phyloP scores from a whole-genome alignment of 1,284 basidiomycete genomes.

The Naganishia liquefaciens region DNA sequence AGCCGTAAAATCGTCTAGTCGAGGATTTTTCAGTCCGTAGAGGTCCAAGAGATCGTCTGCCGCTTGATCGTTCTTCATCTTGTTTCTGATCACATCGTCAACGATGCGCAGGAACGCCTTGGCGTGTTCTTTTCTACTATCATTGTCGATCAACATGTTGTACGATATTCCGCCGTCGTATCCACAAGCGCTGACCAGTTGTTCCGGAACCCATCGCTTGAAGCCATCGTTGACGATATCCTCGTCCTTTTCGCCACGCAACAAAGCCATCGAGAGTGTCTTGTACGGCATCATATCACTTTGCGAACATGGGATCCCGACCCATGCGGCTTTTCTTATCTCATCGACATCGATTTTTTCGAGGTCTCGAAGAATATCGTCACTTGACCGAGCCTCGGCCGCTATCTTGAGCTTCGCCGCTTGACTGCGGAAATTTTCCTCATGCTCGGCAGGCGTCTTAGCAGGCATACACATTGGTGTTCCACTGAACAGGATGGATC shows the following conservation, averaged over 20 bases:
- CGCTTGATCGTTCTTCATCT: neutral
- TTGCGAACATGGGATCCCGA: conserved; percentile 24
- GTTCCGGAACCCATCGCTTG: conserved; percentile 22
- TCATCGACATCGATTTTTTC: conserved; percentile 12
- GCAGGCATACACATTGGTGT: conserved; percentile 30
- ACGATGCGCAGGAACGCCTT: conserved; percentile 9
- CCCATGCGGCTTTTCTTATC: conserved; percentile 17
- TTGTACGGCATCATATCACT: conserved; percentile 32
- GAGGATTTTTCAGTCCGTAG: conserved; percentile 5
- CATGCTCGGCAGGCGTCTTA: conserved; percentile 23
- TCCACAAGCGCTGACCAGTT: conserved; percentile 22
- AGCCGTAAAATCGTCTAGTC: conserved; percentile 7
- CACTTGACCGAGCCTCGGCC: conserved; percentile 7
- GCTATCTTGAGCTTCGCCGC: conserved; percentile 11
- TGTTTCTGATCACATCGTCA: conserved; percentile 4
- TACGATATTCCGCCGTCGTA: conserved; percentile 27
- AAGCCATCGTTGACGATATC: conserved; percentile 8
- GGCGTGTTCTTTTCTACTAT: conserved; percentile 15
- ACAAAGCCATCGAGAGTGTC: conserved; percentile 26
- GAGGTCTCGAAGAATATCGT: conserved; percentile 15
- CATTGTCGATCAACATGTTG: conserved; percentile 18
- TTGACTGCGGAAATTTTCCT: conserved; percentile 5
- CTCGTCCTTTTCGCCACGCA: conserved; percentile 16
- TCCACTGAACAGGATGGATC: conserved; percentile 20
- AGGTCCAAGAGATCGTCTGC: conserved; percentile 14